Conservation (phyloP, 495 filamentous ascomycete genomes). For the Neurospora discreta region DNA sequence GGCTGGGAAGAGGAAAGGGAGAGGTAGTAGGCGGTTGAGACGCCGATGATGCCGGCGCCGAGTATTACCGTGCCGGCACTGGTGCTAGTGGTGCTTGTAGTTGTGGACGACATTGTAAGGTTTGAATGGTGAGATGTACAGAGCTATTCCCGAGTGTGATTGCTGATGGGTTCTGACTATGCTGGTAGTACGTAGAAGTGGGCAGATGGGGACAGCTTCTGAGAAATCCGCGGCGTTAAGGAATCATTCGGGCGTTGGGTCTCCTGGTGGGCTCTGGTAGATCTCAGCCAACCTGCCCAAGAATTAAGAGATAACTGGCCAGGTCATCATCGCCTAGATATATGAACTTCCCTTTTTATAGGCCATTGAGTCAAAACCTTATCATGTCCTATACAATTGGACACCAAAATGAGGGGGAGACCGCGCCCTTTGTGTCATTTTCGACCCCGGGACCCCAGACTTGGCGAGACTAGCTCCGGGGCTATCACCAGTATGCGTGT, state of each 20-base stretch:
- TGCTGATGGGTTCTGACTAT: neutral
- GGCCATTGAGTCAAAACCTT: neutral
- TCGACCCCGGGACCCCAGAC: neutral
- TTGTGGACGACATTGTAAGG: neutral
- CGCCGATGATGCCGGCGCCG: conserved; percentile 68
- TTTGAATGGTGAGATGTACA: neutral
- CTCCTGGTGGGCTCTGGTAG: neutral
- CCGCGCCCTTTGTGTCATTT: neutral
- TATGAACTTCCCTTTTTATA: neutral
- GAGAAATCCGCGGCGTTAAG: neutral
- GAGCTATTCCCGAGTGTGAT: neutral
- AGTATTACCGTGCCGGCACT: conserved; percentile 53
- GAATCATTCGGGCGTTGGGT: neutral
- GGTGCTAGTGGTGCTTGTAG: neutral
- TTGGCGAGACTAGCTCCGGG: neutral
- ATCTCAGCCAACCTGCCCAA: neutral
- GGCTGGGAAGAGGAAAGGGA: conserved; percentile 40
- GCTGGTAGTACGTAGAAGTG: neutral
- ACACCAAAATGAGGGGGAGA: neutral
- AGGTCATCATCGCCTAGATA: neutral
- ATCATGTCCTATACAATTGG: neutral
- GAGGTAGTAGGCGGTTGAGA: conserved; percentile 69
- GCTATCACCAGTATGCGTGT: neutral
- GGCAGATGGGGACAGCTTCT: neutral
- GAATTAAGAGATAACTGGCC: neutral